Conservation (phyloP, 1,284 basidiomycete species). For the Ustilago hordei region DNA sequence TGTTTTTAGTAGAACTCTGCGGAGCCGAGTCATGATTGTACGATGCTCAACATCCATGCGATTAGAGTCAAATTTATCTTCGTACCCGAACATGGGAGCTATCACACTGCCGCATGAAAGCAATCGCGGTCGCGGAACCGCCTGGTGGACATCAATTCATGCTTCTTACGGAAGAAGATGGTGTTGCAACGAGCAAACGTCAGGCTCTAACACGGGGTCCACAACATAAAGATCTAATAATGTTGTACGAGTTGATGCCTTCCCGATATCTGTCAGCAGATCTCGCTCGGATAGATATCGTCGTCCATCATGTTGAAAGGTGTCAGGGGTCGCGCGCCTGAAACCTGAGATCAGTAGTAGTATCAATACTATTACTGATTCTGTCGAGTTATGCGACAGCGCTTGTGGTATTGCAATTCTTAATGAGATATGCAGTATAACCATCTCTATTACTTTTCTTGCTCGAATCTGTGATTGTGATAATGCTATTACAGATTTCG, state of each 20-base stretch:
- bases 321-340: too few species aligned
- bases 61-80: neutral
- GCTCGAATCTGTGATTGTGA: too few species aligned
- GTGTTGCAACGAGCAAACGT: neutral
- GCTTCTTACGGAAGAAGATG: neutral
- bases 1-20: too few species aligned
- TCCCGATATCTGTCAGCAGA: constrained; percentile 3
- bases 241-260: neutral
- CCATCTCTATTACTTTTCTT: too few species aligned
- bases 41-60: neutral
- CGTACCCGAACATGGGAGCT: neutral
- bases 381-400: too few species aligned
- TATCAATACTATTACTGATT: too few species aligned
- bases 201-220: neutral
- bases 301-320: neutral
- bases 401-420: too few species aligned
- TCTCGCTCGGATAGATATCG: constrained; percentile 3
- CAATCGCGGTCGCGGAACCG: neutral
- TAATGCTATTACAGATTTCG: too few species aligned
- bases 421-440: too few species aligned
- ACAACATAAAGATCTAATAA: neutral
- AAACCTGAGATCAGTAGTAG: too few species aligned
- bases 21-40: neutral
- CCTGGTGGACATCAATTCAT: neutral
- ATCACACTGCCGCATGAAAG: neutral